Percentiles rank a stretch among this genome's conserved stretches.
Conservation (phyloP, 1,284 basidiomycete species). For the Agaricales sp. region DNA sequence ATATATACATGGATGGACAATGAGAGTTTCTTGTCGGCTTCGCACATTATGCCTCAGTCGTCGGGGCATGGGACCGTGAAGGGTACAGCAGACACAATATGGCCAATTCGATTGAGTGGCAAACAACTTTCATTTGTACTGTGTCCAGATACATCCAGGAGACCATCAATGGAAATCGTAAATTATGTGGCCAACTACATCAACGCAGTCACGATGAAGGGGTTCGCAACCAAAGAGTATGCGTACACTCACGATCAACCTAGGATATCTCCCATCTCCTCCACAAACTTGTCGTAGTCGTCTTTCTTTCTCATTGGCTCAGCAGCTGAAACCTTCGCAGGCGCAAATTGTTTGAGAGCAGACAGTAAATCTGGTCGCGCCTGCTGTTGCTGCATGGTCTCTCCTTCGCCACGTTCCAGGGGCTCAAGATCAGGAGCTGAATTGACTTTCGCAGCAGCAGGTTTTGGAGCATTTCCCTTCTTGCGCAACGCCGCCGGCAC, state of each 20-base stretch:
- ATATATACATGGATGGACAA: too few relatives aligned
- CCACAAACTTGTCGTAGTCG: constrained; percentile 68
- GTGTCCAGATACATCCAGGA: too few relatives aligned
- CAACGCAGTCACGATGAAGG: too few relatives aligned
- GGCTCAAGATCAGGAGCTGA: constrained; percentile 36
- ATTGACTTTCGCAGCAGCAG: constrained; percentile 37
- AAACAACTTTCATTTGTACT: too few relatives aligned
- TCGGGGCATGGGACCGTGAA: too few relatives aligned
- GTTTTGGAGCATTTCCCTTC: constrained; percentile 27
- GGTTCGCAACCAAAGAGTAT: too few relatives aligned
- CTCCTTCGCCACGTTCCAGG: constrained; percentile 1
- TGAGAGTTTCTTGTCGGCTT: too few relatives aligned
- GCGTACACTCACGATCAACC: constrained; percentile 8
- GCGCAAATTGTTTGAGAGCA: constrained; percentile 1
- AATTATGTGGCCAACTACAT: too few relatives aligned
- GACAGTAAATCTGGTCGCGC: background rate
- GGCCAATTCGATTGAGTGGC: too few relatives aligned
- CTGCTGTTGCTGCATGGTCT: constrained; percentile 2
- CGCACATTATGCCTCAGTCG: too few relatives aligned
- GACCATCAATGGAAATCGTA: too few relatives aligned
- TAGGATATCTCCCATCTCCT: constrained; percentile 61
- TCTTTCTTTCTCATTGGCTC: constrained; percentile 35
- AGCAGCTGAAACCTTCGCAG: background rate
- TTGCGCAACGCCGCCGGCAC: constrained; percentile 65
- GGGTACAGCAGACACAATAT: too few relatives aligned